Percentiles rank a stretch among this genome's conserved stretches.
Conservation (phyloP, 768 basidiomycete genomes). For the Agaricus subrufescens region DNA sequence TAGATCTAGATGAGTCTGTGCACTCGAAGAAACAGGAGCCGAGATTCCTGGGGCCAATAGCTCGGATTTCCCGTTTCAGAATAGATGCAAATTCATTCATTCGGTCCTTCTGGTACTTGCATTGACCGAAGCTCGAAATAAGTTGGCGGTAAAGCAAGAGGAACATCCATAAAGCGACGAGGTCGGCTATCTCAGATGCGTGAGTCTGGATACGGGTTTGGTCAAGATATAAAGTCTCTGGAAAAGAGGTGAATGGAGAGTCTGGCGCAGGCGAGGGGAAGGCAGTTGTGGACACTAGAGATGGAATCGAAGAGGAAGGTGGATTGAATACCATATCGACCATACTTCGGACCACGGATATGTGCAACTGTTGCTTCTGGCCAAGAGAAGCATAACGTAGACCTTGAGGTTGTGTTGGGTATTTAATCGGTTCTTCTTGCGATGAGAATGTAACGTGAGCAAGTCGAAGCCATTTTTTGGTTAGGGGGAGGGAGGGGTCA, state of each 20-base stretch:
- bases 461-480: constrained; percentile 60
- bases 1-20: constrained; percentile 15
- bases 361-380: constrained; percentile 50
- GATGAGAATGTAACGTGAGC: constrained; percentile 44
- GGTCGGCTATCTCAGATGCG: constrained; percentile 69
- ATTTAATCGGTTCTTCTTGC: constrained; percentile 34
- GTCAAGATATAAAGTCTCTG: constrained; percentile 83
- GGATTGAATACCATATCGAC: constrained; percentile 64
- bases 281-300: constrained; percentile 20
- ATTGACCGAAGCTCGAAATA: constrained; percentile 33
- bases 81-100: constrained; percentile 15
- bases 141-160: constrained; percentile 78
- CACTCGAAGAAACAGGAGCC: constrained; percentile 50
- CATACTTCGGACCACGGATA: constrained; percentile 53
- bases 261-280: constrained; percentile 18
- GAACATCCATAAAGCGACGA: constrained; percentile 74
- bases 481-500: constrained; percentile 43
- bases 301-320: constrained; percentile 28
- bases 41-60: constrained; percentile 57
- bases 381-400: constrained; percentile 42
- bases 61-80: constrained; percentile 74
- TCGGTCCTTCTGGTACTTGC: constrained; percentile 8
- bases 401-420: constrained; percentile 38
- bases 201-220: constrained; percentile 61
- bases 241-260: constrained; percentile 25